Evolutionary conservation across 1,284 basidiomycete species (phyloP).

Genomic region (Porodaedalea pini): DNA sequence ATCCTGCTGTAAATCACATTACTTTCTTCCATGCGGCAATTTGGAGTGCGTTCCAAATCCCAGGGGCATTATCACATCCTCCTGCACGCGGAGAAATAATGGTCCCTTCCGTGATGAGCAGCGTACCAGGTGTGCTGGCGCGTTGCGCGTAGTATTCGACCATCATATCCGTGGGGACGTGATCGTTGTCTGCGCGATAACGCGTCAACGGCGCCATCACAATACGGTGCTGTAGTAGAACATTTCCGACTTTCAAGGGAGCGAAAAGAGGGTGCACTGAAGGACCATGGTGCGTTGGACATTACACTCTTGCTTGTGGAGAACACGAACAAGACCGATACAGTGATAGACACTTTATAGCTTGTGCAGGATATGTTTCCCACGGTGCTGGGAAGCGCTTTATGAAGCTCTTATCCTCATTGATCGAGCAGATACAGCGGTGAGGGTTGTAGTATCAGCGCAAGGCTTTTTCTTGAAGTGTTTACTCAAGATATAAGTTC

Average conservation of each 20-base stretch:
- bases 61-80: slow-evolving; percentile 25
- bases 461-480: too few species aligned
- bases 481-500: too few species aligned
- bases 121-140: slow-evolving; percentile 25
- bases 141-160: slow-evolving; percentile 31
- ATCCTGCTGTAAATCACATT: not conserved
- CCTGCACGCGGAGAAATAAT: slow-evolving; percentile 25
- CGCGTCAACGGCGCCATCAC: slow-evolving; percentile 35
- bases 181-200: slow-evolving; percentile 27
- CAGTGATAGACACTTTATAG: too few species aligned
- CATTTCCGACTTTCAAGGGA: slow-evolving; percentile 30
- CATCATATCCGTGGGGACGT: slow-evolving; percentile 23
- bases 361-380: too few species aligned
- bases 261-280: slow-evolving; percentile 24
- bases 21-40: slow-evolving; percentile 31
- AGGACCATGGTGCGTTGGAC: too few species aligned
- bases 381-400: too few species aligned
- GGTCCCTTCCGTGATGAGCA: slow-evolving; percentile 33
- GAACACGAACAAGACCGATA: too few species aligned
- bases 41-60: slow-evolving; percentile 29
- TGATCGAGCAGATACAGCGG: not conserved
- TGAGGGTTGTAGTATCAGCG: too few species aligned
- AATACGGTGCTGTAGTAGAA: slow-evolving; percentile 29
- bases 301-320: too few species aligned
- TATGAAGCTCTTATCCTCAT: not conserved